Conservation (phyloP, 2,329 filamentous ascomycete species). For the Talaromyces atroroseus region DNA sequence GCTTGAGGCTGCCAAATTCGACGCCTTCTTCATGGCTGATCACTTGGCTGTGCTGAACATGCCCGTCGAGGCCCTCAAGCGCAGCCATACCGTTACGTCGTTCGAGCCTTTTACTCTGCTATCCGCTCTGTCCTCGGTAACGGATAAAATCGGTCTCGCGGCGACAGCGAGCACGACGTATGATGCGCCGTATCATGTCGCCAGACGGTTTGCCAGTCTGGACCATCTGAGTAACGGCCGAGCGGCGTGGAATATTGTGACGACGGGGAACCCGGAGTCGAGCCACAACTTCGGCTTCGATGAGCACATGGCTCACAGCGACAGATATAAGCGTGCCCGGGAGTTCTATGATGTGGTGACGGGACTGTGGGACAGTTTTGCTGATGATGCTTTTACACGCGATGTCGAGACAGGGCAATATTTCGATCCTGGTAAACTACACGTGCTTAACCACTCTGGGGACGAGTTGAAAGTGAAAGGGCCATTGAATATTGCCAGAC, state of each 20-base stretch:
- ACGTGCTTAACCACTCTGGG: conserved; percentile 49
- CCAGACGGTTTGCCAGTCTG: conserved; percentile 48
- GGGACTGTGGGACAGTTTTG: conserved; percentile 51
- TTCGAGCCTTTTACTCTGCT: conserved; percentile 54
- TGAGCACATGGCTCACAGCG: conserved; percentile 46
- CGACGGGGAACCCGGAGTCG: conserved; percentile 49
- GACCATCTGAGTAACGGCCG: conserved; percentile 48
- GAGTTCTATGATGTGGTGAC: conserved; percentile 52
- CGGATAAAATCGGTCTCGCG: conserved; percentile 47
- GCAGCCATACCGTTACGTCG: conserved; percentile 54
- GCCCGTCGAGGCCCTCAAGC: conserved; percentile 52
- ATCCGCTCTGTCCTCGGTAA: conserved; percentile 46
- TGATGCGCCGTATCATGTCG: conserved; percentile 49
- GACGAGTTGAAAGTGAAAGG: conserved; percentile 44
- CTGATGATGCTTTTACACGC: conserved; percentile 51
- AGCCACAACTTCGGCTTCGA: conserved; percentile 50
- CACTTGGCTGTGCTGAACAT: conserved; percentile 52
- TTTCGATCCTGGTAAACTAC: conserved; percentile 49
- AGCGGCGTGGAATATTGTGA: conserved; percentile 53
- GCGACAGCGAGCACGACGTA: conserved; percentile 52
- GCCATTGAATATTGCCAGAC: conserved; percentile 49
- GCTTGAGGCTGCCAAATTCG: conserved; percentile 51
- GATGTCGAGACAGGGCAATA: conserved; percentile 45
- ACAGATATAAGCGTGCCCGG: conserved; percentile 48
- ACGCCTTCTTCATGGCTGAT: conserved; percentile 55